Percentiles rank a stretch among this genome's conserved stretches.
Conservation (phyloP, 805 yeast genomes). For the Blastobotrys mokoenaii region DNA sequence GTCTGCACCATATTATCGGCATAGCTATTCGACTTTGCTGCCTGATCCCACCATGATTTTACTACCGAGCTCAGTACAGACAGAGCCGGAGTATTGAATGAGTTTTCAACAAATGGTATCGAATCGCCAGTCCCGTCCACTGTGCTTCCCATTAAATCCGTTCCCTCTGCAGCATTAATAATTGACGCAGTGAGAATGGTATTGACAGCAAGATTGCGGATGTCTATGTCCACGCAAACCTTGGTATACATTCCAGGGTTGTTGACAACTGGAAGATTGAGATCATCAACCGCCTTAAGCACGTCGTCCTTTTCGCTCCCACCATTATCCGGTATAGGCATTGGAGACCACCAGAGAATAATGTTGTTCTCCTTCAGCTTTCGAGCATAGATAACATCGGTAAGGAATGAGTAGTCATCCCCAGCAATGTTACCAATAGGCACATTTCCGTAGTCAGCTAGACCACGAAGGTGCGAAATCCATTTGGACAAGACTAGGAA, state of each 20-base stretch:
- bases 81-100: constrained; percentile 72
- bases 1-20: constrained; percentile 81
- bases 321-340: constrained; percentile 75
- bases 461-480: constrained; percentile 53
- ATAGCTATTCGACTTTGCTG: constrained; percentile 51
- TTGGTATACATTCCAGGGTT: constrained; percentile 72
- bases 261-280: constrained; percentile 64
- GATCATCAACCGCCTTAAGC: constrained; percentile 40
- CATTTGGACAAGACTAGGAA: constrained; percentile 67
- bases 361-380: constrained; percentile 53
- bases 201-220: constrained; percentile 75
- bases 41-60: constrained; percentile 91
- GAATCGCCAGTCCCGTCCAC: constrained; percentile 19
- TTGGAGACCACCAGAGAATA: constrained; percentile 90
- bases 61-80: constrained; percentile 63
- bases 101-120: constrained; percentile 60
- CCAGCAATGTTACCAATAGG: constrained; percentile 80
- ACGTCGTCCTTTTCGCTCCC: constrained; percentile 65
- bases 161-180: constrained; percentile 82
- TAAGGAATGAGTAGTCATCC: constrained; percentile 69
- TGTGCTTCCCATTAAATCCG: constrained; percentile 52
- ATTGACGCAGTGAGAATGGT: constrained; percentile 78
- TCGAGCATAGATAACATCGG: constrained; percentile 84
- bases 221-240: constrained; percentile 67
- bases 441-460: constrained; percentile 66